Base-by-base conservation (phyloP, 345 rosid genomes). In the Citrus maxima region DNA sequence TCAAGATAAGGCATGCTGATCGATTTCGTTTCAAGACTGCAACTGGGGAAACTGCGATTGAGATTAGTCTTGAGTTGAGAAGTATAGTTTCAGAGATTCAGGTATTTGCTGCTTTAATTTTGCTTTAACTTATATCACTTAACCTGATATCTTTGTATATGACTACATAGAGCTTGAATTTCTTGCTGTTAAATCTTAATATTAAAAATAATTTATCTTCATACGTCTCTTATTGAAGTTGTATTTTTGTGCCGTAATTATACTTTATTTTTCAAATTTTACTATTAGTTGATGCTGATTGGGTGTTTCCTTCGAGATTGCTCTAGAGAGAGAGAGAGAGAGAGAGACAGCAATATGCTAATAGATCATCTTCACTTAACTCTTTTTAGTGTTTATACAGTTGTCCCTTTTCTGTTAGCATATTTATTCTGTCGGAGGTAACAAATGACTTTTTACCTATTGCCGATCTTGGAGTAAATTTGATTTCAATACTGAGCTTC, bases 1-100 rank as follows among this genome's bases (percentile, higher is more conserved):
- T 95, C 70, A 84, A 85, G 77, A 86, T 88, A 25, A 83, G 91
- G 85, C 78, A 88, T 10, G 95, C 93, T 25, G 89, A 89, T 75
- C 85, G 93, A 54, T 91, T 74, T 73, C 84, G 86, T 79, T 89
- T 90, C 74, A 84, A 68, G 84, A 67, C 40, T 40, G 84, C 84
- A 59, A 63, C 18, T 28, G 92, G 93, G 65, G 85, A 73, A 71
- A n/a, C 74, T 60, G 25, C 83, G 1, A 84, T 76, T 62, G 93
- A 89, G 74, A 75, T 84, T 80, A 30, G 14, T n/a, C 32, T 93
- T 65, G 86, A 85, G 70, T 83, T 91, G 83, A 87, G 87, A 80
- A 88, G 87, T 70, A 16, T 94, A 3, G 79, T 80, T 73, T 83
- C 87, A 72, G 83, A 81, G 76, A 70, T 81, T 2, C 80, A 27